Evolutionary conservation across 2,329 filamentous ascomycete species (phyloP).

Genomic region (Neonectria magnoliae): DNA sequence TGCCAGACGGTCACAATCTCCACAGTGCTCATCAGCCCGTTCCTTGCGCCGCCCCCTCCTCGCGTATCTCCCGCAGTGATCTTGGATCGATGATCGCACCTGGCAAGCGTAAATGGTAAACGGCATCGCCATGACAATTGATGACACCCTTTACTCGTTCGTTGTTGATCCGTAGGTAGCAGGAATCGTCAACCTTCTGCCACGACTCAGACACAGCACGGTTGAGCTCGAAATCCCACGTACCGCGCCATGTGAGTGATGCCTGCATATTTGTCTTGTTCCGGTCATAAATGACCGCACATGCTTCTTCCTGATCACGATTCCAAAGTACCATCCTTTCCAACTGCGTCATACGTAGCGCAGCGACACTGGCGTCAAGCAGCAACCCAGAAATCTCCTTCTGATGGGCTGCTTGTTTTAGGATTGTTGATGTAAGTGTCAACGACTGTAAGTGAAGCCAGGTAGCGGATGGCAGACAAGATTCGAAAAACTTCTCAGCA

Average conservation of each 20-base stretch:
- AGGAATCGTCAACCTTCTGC: not conserved
- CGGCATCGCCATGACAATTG: too few relatives aligned
- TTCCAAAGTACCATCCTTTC: constrained; percentile 18
- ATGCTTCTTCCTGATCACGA: constrained; percentile 11
- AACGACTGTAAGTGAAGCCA: constrained; percentile 12
- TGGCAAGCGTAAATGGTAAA: too few relatives aligned
- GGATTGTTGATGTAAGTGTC: constrained; percentile 14
- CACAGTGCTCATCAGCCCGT: too few relatives aligned
- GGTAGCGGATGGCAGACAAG: constrained; percentile 9
- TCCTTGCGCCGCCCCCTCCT: too few relatives aligned
- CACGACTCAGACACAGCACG: not conserved
- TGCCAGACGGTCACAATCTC: too few relatives aligned
- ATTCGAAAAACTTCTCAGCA: constrained; percentile 15
- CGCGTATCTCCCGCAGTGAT: too few relatives aligned
- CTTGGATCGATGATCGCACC: too few relatives aligned
- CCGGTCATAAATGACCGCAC: constrained; percentile 16
- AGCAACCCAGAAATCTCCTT: not conserved
- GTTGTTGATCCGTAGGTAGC: too few relatives aligned
- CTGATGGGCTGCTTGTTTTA: constrained; percentile 4
- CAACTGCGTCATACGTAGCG: constrained; percentile 10
- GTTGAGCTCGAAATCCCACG: constrained; percentile 16
- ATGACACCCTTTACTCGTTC: too few relatives aligned
- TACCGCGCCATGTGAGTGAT: constrained; percentile 4
- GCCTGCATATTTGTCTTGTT: not conserved
- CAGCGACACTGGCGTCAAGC: not conserved